A percentile compares a stretch with the other conserved stretches of the same genome.
Evolutionary conservation across 2,329 filamentous ascomycete genomes (phyloP).

Genomic region (Alternaria metachromatica): DNA sequence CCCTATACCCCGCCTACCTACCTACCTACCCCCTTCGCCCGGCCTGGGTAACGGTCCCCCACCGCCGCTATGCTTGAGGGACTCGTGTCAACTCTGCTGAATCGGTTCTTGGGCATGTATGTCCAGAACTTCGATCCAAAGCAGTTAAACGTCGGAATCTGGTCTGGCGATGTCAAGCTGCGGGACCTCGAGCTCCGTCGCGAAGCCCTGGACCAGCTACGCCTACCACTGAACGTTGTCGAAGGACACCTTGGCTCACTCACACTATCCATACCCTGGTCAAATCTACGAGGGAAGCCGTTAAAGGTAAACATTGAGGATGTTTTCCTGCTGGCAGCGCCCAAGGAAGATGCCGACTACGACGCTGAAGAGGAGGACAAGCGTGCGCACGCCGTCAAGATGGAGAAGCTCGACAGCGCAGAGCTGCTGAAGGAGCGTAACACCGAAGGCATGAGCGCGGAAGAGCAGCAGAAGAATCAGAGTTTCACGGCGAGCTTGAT

Average conservation of each 20-base stretch:
- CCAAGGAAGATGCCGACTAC: slow-evolving; percentile 93
- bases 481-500: slow-evolving; percentile 95
- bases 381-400: slow-evolving; percentile 89
- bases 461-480: slow-evolving; percentile 97
- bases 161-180: slow-evolving; percentile 97
- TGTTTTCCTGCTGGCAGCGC: slow-evolving; percentile 93
- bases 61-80: slow-evolving; percentile 86
- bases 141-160: slow-evolving; percentile 98
- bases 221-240: slow-evolving; percentile 93
- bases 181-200: slow-evolving; percentile 89
- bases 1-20: slow-evolving; percentile 16
- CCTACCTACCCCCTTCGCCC: slow-evolving; percentile 49
- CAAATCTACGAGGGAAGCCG: slow-evolving; percentile 90
- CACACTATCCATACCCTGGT: slow-evolving; percentile 95
- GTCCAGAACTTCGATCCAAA: slow-evolving; percentile 99
- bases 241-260: slow-evolving; percentile 93
- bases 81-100: slow-evolving; percentile 93
- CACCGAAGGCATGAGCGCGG: slow-evolving; percentile 88
- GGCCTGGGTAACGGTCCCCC: slow-evolving; percentile 75
- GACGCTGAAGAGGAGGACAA: slow-evolving; percentile 90
- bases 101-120: slow-evolving; percentile 99
- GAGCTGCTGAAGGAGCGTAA: slow-evolving; percentile 92
- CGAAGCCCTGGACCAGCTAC: slow-evolving; percentile 96
- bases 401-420: slow-evolving; percentile 97
- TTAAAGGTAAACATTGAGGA: slow-evolving; percentile 96